These are phyloP conservation scores for Tricholoma furcatifolium DNA, from an alignment of 768 basidiomycete genomes.

Conservation along the genomic window DNA sequence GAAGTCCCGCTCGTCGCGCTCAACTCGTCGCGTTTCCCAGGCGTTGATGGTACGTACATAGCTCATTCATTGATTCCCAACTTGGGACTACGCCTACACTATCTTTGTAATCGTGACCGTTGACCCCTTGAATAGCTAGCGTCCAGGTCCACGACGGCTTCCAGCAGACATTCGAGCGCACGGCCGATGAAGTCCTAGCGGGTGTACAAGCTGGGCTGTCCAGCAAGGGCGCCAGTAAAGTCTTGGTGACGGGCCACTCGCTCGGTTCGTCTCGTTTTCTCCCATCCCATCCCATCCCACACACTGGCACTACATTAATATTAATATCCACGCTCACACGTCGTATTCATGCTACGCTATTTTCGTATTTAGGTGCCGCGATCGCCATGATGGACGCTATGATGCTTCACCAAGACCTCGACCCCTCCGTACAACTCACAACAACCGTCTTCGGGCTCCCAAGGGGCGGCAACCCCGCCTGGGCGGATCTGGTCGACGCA, in stretches of 20 bases:
- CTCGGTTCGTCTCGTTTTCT: constrained; percentile 27
- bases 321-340: too few relatives aligned
- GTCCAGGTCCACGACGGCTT: constrained; percentile 40
- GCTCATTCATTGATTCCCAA: too few relatives aligned
- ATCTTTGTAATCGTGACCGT: too few relatives aligned
- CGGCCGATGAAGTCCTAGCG: constrained; percentile 32
- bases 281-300: background rate
- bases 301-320: too few relatives aligned
- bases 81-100: too few relatives aligned
- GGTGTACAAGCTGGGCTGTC: constrained; percentile 28
- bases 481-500: constrained; percentile 41
- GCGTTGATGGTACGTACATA: constrained; percentile 20
- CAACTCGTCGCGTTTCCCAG: constrained; percentile 31
- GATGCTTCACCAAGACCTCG: constrained; percentile 36
- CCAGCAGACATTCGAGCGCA: constrained; percentile 36
- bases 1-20: constrained; percentile 27
- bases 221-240: constrained; percentile 27
- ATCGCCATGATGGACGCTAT: constrained; percentile 45
- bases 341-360: background rate
- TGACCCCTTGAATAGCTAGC: constrained; percentile 23
- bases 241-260: constrained; percentile 39
- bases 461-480: constrained; percentile 42
- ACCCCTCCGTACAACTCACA: constrained; percentile 28
- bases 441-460: constrained; percentile 43
- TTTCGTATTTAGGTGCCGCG: constrained; percentile 32